A percentile compares a stretch with the other conserved stretches of the same genome.
phyloP scores from a whole-genome alignment of 2,329 filamentous ascomycete genomes.

The Aspergillus sp. region DNA sequence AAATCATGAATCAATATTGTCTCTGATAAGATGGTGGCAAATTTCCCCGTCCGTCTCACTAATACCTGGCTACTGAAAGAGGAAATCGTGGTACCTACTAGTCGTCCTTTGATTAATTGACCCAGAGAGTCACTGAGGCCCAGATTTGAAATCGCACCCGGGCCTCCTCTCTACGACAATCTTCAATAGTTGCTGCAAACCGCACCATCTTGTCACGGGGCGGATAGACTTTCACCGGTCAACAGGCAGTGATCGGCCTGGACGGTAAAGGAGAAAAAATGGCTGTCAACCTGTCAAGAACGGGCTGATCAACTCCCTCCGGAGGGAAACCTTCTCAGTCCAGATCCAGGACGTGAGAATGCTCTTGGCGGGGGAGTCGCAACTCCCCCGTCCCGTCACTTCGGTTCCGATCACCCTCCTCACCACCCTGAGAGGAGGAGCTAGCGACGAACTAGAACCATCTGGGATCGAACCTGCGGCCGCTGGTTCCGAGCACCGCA shows the following conservation, averaged over 20 bases:
- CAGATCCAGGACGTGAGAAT: not conserved
- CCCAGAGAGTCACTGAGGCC: not conserved
- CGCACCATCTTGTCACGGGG: not conserved
- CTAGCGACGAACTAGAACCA: not conserved
- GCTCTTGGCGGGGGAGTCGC: not conserved
- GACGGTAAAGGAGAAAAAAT: not conserved
- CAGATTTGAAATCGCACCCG: constrained; percentile 1
- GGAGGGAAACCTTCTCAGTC: not conserved
- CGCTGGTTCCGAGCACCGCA: constrained; percentile 12
- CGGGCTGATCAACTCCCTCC: too few relatives aligned
- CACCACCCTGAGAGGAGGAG: not conserved
- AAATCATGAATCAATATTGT: not conserved
- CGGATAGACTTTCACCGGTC: not conserved
- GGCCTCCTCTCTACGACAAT: not conserved
- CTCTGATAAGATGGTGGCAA: constrained; percentile 22
- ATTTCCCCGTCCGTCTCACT: not conserved
- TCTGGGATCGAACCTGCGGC: constrained; percentile 13
- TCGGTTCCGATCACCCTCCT: constrained; percentile 18
- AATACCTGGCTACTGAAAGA: not conserved
- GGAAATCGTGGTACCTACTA: not conserved
- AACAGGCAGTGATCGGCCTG: not conserved
- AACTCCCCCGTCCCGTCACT: constrained; percentile 17
- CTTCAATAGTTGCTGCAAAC: not conserved
- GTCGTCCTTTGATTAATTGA: not conserved
- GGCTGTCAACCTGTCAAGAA: not conserved